Conservation (phyloP, 352 stramenopile species). For the Phytophthora quininea region DNA sequence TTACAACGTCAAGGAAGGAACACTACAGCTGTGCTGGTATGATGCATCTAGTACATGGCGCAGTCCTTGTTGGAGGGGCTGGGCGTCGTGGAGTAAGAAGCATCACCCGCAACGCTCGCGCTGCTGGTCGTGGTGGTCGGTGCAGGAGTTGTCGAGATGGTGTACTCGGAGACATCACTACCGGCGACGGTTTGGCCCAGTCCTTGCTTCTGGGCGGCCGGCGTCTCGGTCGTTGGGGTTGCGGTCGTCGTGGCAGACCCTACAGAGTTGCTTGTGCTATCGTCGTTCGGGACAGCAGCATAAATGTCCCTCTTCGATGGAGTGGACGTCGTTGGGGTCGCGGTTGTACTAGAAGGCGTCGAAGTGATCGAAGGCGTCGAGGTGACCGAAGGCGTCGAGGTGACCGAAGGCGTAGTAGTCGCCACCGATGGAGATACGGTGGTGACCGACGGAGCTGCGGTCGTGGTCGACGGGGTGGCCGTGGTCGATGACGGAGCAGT, state of each 20-base stretch:
- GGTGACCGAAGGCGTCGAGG: neutral
- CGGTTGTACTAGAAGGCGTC: neutral
- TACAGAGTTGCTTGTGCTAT: neutral
- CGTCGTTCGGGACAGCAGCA: neutral
- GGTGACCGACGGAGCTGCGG: slow-evolving; percentile 12
- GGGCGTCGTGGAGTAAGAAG: slow-evolving; percentile 12
- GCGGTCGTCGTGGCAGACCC: slow-evolving; percentile 2
- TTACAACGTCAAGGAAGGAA: too few relatives aligned
- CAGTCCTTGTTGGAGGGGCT: slow-evolving; percentile 16
- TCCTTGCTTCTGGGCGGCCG: slow-evolving; percentile 14
- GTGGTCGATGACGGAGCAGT: slow-evolving; percentile 12
- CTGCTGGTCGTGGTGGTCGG: neutral
- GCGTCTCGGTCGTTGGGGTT: slow-evolving; percentile 8
- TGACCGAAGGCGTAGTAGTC: slow-evolving; percentile 4
- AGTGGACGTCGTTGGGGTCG: neutral
- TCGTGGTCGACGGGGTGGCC: neutral
- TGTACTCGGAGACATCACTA: slow-evolving; percentile 6
- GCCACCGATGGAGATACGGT: slow-evolving; percentile 6
- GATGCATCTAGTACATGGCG: slow-evolving; percentile 13
- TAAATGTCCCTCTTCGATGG: neutral
- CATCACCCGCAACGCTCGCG: slow-evolving; percentile 13
- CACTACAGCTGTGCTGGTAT: too few relatives aligned
- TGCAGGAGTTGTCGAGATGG: neutral
- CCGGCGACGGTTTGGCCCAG: slow-evolving; percentile 1
- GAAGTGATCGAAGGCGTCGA: neutral